Evolutionary conservation across 805 yeast species (phyloP).

Genomic region (Maudiozyma bulderi): DNA sequence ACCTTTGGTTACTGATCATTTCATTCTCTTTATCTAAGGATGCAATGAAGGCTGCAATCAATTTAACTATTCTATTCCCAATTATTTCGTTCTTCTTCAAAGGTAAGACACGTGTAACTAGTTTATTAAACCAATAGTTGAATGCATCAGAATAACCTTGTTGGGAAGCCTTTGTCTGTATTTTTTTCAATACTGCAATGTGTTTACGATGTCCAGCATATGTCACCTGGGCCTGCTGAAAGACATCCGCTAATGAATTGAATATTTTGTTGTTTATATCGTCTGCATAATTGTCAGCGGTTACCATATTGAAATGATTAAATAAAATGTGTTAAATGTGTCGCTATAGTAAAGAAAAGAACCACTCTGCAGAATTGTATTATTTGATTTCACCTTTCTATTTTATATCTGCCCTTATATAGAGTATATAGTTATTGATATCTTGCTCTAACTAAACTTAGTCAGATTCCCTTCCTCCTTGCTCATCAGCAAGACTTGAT

Average conservation of each 20-base stretch:
- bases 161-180: slow-evolving; percentile 47
- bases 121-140: slow-evolving; percentile 45
- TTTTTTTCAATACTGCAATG: slow-evolving; percentile 48
- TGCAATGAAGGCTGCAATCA: slow-evolving; percentile 50
- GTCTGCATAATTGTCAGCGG: slow-evolving; percentile 12
- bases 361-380: too few species aligned
- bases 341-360: too few species aligned
- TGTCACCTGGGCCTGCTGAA: slow-evolving; percentile 70
- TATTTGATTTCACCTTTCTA: too few species aligned
- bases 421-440: too few species aligned
- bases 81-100: slow-evolving; percentile 58
- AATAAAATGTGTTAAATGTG: not conserved
- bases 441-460: too few species aligned
- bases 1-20: slow-evolving; percentile 8
- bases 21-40: slow-evolving; percentile 30
- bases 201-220: slow-evolving; percentile 72
- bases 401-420: too few species aligned
- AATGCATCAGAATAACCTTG: slow-evolving; percentile 51
- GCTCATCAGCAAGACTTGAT: too few species aligned
- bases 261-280: slow-evolving; percentile 31
- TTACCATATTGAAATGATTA: not conserved
- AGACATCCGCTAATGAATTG: slow-evolving; percentile 50
- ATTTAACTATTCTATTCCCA: slow-evolving; percentile 70
- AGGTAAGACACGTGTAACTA: slow-evolving; percentile 56
- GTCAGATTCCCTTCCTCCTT: too few species aligned